Conservation (phyloP, 2,329 filamentous ascomycete genomes). For the Paecilomyces fulvus region DNA sequence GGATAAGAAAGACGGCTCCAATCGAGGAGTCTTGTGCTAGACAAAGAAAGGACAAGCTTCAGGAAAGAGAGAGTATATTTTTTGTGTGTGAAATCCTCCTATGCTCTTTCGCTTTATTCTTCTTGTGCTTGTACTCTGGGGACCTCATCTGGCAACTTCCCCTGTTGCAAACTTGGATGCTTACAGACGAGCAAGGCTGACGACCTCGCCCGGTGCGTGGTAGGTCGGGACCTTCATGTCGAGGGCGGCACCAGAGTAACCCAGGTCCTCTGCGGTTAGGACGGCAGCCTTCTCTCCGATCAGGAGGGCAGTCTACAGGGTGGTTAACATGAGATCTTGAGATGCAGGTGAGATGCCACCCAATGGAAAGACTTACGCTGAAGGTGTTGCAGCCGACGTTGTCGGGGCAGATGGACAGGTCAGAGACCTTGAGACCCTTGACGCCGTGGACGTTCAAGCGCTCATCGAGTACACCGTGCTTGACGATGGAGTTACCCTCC, state of each 20-base stretch:
- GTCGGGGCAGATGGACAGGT: constrained; percentile 68
- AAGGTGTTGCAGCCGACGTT: constrained; percentile 65
- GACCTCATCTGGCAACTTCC: constrained; percentile 68
- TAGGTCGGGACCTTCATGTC: constrained; percentile 68
- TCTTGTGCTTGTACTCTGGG: constrained; percentile 46
- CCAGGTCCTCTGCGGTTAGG: constrained; percentile 63
- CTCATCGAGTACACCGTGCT: constrained; percentile 64
- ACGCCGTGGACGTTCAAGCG: constrained; percentile 70
- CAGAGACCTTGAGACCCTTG: constrained; percentile 67
- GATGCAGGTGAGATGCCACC: not conserved
- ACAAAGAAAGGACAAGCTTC: not conserved
- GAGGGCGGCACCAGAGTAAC: constrained; percentile 62
- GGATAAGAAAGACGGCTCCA: not conserved
- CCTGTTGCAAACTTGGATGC: constrained; percentile 5
- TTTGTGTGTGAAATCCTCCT: not conserved
- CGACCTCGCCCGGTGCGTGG: constrained; percentile 40
- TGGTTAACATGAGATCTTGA: constrained; percentile 10
- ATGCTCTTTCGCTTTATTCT: not conserved
- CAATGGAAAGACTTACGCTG: constrained; percentile 23
- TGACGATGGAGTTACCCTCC: constrained; percentile 71
- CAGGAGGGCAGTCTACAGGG: constrained; percentile 55
- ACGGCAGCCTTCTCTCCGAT: constrained; percentile 69
- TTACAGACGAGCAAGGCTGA: constrained; percentile 24
- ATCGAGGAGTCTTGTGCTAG: not conserved
- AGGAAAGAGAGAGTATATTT: not conserved